Evolutionary conservation across 1,139 yeast species (phyloP), one percentile per base, ranked within the genome.

Genomic region (Pichia terricola): DNA sequence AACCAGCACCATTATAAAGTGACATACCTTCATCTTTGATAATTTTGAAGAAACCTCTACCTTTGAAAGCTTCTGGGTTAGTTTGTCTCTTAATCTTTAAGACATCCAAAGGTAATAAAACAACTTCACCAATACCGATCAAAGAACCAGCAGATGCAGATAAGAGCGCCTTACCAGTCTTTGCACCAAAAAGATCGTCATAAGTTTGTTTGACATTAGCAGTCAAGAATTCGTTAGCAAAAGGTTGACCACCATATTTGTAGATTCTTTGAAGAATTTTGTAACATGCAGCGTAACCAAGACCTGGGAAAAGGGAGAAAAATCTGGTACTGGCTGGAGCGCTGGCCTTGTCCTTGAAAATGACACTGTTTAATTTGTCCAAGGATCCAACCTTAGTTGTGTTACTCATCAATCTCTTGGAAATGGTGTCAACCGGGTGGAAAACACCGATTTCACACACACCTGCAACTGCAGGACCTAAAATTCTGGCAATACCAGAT

Each of bases 201-300:
- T 80, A 91, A 44, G 71, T 61, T 44, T 73, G 69, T 60, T 76
- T 79, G 70, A 80, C 86, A 69, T 87, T 83, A 56, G 74, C 71
- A 56, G 85, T 76, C 62, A 91, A 74, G 62, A 81, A 86, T 67
- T 91, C 99, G 62, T 89, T 91, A 52, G 94, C 99, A 62, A 88
- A 89, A 45, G 99, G 98, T 68, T 91, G 99, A 43, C 99, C 99
- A 62, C 98, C 97, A 65, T 94, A 91, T 68, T 91, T 91, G 76
- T 94, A 91, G 44, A 91, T 96, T 70, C 99, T 81, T 69, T 91
- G 99, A 59, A 91, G 73, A 58, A 91, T 83, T 72, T 91, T 91
- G 75, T 91, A 91, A 55, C 89, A 86, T 40, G 98, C 98, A 53
- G 98, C 98, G 61, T 94, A 91, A 28, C 98, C 98, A 54, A 91